A percentile compares a stretch with the other conserved stretches of the same genome.
Conservation (phyloP, 176 grass and related monocot genomes). For the Elaeis guineensis region DNA sequence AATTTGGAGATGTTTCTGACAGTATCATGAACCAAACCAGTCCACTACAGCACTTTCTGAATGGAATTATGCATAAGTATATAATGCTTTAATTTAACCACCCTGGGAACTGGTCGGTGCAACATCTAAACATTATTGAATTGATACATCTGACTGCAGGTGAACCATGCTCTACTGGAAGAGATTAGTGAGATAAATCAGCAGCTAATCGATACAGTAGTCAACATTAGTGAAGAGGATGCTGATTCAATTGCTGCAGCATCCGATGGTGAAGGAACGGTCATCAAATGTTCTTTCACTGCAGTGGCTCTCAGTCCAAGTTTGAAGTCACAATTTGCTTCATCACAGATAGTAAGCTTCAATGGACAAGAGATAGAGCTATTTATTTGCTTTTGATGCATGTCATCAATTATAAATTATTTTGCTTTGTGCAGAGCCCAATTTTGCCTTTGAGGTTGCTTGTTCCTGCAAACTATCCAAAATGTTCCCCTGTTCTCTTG, state of each 20-base stretch:
- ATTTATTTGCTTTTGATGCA: too few relatives aligned
- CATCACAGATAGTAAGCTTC: conserved; percentile 64
- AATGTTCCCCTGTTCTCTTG: conserved; percentile 82
- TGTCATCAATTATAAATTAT: too few relatives aligned
- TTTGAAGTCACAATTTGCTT: conserved; percentile 80
- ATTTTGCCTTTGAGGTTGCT: conserved; percentile 87
- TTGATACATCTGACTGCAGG: conserved; percentile 32
- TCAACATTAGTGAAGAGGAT: conserved; percentile 65
- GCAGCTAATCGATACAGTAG: conserved; percentile 80
- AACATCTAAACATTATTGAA: too few relatives aligned
- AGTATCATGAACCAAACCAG: too few relatives aligned
- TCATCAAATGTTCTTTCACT: conserved; percentile 88
- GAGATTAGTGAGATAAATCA: conserved; percentile 89
- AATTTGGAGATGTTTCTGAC: too few relatives aligned
- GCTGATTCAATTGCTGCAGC: conserved; percentile 41
- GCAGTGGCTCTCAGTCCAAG: conserved; percentile 80
- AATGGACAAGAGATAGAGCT: too few relatives aligned
- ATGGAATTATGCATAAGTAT: too few relatives aligned
- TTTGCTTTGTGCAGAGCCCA: conserved; percentile 45
- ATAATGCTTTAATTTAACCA: neutral
- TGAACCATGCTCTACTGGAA: conserved; percentile 63
- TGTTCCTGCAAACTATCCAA: conserved; percentile 87
- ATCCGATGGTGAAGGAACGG: conserved; percentile 64
- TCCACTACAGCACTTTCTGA: neutral
- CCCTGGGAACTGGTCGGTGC: too few relatives aligned